Conservation (phyloP, 306 rosid species). For the Pueraria montana region DNA sequence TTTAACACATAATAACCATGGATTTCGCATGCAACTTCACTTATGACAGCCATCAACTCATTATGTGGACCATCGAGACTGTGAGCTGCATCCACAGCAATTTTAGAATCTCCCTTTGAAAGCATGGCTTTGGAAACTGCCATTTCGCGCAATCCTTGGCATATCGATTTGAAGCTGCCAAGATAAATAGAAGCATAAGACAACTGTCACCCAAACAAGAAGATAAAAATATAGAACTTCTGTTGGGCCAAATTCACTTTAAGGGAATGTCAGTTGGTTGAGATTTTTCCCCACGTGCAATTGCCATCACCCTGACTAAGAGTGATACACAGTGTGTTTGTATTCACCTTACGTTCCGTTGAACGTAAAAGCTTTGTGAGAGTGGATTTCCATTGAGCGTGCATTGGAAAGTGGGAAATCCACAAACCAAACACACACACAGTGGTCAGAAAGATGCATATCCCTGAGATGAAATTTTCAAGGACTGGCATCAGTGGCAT, state of each 20-base stretch:
- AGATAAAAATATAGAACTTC: constrained; percentile 17
- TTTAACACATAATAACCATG: constrained; percentile 75
- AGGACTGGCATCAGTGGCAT: not conserved
- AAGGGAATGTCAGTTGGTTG: constrained; percentile 4
- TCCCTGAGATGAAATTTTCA: not conserved
- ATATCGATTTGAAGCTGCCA: constrained; percentile 83
- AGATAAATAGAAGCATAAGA: constrained; percentile 47
- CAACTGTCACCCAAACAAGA: constrained; percentile 42
- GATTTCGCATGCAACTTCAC: constrained; percentile 74
- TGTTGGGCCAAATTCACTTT: not conserved
- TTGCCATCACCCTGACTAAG: constrained; percentile 12
- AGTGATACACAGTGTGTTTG: too few relatives aligned
- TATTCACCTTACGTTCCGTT: too few relatives aligned
- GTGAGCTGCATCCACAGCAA: constrained; percentile 65
- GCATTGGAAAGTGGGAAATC: too few relatives aligned
- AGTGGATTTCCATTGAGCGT: too few relatives aligned
- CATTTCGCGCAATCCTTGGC: constrained; percentile 72
- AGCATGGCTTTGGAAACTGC: constrained; percentile 60
- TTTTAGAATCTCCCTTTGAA: constrained; percentile 75
- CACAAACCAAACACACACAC: too few relatives aligned
- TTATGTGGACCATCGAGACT: constrained; percentile 71
- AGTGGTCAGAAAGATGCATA: constrained; percentile 16
- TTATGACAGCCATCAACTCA: constrained; percentile 72
- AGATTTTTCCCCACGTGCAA: not conserved
- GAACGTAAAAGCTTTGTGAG: too few relatives aligned